Base-by-base conservation (phyloP, 495 filamentous ascomycete species). In the Xylaria scruposa region DNA sequence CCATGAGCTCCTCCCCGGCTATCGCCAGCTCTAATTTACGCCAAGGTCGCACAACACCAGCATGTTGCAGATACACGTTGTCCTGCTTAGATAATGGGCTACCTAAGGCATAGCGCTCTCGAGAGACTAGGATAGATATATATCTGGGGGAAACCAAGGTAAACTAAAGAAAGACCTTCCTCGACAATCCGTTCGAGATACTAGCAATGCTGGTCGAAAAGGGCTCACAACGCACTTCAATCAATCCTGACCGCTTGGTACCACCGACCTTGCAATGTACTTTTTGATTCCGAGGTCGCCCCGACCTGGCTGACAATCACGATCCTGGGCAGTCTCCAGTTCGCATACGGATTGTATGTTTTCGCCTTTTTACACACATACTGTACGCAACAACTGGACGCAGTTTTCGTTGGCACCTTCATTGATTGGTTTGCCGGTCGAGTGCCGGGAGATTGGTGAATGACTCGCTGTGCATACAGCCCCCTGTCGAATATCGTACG, bases 401-500 rank as follows among this genome's bases (percentile, higher is more conserved):
- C 36, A 68, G 21, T 4, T 59, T 21, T 40, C 5, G 59, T 46
- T 33, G 68, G 46, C 68, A 51, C 40, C 29, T 29, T 51, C 40
- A 44, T 12, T 71, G 70, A 66, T 67, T 66, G 62, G 70, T n/a
- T 67, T 59, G 62, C 62, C 38, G 70, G 70, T 67, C 70, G 46
- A 29, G 62, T 71, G 70, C 70, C 62, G 70, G 62, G 70, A 71
- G 70, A 71, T 71, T 71, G 70, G 70, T 66, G 51, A 71, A 66
- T 71, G 70, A 71, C 70, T 71, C 70, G 70, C 62, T 67, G n/a
- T 67, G 70, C 70, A 71, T 71, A 62, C 33, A 53, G 42, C 70
- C 70, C 69, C 70, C 46, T 67, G 70, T 71, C 62, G 36, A 56
- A 31, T 67, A 71, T 71, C 69, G 47, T 65, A 71, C 68, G 68